Conservation (phyloP, 2,329 filamentous ascomycete species). For the Zelopaecilomyces penicillatus region DNA sequence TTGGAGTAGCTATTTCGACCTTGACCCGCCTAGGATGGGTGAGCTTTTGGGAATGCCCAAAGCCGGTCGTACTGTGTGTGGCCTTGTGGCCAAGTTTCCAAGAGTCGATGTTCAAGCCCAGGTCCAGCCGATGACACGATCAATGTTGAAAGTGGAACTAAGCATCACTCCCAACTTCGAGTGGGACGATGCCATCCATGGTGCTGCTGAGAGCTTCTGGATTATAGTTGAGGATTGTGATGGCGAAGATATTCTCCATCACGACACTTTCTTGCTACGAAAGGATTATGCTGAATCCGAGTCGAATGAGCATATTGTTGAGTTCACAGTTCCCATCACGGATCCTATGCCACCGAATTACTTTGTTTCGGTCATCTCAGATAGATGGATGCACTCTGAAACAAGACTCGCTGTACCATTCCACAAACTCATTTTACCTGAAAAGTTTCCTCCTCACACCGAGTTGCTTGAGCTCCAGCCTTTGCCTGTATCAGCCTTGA, state of each 20-base stretch:
- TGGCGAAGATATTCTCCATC: slow-evolving; percentile 89
- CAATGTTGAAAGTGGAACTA: slow-evolving; percentile 82
- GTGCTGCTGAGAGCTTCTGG: slow-evolving; percentile 88
- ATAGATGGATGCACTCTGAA: slow-evolving; percentile 97
- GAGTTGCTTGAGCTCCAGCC: slow-evolving; percentile 87
- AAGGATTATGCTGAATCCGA: slow-evolving; percentile 81
- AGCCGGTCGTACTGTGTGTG: slow-evolving; percentile 76
- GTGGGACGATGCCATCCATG: slow-evolving; percentile 88
- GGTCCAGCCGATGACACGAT: slow-evolving; percentile 89
- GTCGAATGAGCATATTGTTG: slow-evolving; percentile 86
- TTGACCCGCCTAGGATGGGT: slow-evolving; percentile 93
- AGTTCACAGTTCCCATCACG: slow-evolving; percentile 92
- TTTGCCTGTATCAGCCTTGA: slow-evolving; percentile 79
- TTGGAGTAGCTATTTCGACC: slow-evolving; percentile 89
- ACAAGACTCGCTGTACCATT: slow-evolving; percentile 90
- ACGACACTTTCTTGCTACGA: slow-evolving; percentile 87
- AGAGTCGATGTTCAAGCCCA: slow-evolving; percentile 87
- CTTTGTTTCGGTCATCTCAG: slow-evolving; percentile 90
- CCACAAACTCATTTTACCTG: slow-evolving; percentile 86
- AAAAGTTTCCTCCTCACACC: slow-evolving; percentile 92
- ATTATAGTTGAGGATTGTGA: slow-evolving; percentile 96
- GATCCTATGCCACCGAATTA: slow-evolving; percentile 99
- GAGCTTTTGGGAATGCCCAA: slow-evolving; percentile 87
- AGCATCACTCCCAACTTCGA: slow-evolving; percentile 90
- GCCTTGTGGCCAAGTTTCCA: slow-evolving; percentile 84